Base-by-base conservation (phyloP, 768 basidiomycete genomes). In the Trametes cubensis region DNA sequence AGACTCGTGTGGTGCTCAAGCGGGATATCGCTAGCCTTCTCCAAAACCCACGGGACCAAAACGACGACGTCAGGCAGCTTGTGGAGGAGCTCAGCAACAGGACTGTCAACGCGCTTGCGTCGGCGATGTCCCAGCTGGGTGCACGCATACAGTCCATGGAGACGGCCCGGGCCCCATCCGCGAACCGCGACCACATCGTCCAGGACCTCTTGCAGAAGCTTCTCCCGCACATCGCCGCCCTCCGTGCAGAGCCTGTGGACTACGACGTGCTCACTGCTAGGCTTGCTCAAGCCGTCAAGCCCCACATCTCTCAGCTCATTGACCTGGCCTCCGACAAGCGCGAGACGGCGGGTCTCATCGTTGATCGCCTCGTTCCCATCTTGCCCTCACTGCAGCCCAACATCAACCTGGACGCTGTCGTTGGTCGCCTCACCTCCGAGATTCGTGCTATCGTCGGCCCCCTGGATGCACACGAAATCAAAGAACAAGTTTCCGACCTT, bases 251-350 rank as follows among this genome's bases (percentile, higher is more conserved):
- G 55, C 78, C 85, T 14, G 79, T 94, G 50, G 91, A 94, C 70
- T 91, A 94, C 68, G 89, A 92, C 39, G 79, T 81, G 65, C 77
- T 94, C 60, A 94, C 92, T 2, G 79, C 78, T 47, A 85, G 85
- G 67, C 83, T 94, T 17, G 82, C 88, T 23, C 89, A 94, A 72
- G 89, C 92, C 0, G 92, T 94, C 69, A 93, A 94, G 68, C 92
- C 92, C 7, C 89, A 93, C 65, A 92, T 94, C 25, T 85, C 90
- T 2, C 91, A 94, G 66, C 85, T 94, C 61, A 94, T 94, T 63
- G 92, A 94, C 70, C 82, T 94, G 51, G 88, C 92, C 26, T 92
- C 90, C 0, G 92, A 94, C 72, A 94, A 94, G 72, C 83, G 90
- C 39, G 92, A 94, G 74, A 94, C 92, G 4, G 92, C 92, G 4